Base-by-base conservation (phyloP, 1,284 basidiomycete species). In the Tetrapyrgos nigripes region DNA sequence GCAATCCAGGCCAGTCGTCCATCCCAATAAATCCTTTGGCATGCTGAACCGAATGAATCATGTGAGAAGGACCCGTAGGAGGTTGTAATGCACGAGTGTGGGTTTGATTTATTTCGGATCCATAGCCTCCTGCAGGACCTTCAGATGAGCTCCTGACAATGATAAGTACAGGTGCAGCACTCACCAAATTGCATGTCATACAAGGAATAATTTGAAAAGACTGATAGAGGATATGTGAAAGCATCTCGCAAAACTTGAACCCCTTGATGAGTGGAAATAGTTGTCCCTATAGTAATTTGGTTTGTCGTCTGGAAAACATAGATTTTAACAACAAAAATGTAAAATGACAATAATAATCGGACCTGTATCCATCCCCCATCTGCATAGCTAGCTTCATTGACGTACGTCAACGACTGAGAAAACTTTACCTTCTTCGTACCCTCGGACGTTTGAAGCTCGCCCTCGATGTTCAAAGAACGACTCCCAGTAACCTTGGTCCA, bases 351-450 rank as follows among this genome's bases (percentile, higher is more conserved):
- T 2, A 29, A 23, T 48, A 37, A 23, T 47, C 73, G 33, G 60
- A 83, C 82, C 74, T 83, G 81, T 13, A 80, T 62, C 66, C 70
- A 73, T 8, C 75, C 73, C 57, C 81, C 72, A 52, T 83, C 71
- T 28, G 76, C 66, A 66, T 81, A 84, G 51, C 69, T 70, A 61
- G 83, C 82, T 21, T 73, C 73, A 62, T 85, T 85, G 37, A 64
- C 68, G 61, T 77, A 85, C 50, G 67, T 58, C 54, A 83, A 61
- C n/a, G 71, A 70, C 68, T 85, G 83, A 4, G 72, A 64, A 71
- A 82, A 84, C 3, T 74, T 72, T 5, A 83, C 81, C 4, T 70
- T 79, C 47, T 65, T 76, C 60, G 65, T 70, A 17, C 83, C 82
- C 55, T 80, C 79, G 14, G 82, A 79, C 26, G 78, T 80, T 13